Evolutionary conservation across 495 filamentous ascomycete species (phyloP).

Genomic region (Pyrenula massariospora): DNA sequence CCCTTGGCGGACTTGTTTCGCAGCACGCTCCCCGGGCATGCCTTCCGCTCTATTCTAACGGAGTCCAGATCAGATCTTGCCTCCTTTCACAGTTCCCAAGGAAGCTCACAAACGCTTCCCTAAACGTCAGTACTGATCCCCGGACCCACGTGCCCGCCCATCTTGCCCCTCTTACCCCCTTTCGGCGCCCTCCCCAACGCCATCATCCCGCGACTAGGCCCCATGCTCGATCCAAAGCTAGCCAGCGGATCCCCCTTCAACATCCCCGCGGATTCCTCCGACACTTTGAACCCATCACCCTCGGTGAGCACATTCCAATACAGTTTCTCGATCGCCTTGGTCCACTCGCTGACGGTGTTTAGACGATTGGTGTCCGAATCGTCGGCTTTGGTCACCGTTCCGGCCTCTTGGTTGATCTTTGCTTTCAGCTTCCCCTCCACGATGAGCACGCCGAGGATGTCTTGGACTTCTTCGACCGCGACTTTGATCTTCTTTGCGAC

Average conservation of each 20-base stretch:
- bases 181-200: background rate
- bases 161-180: background rate
- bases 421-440: slow-evolving; percentile 76
- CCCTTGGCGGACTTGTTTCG: too few species aligned
- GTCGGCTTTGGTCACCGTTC: slow-evolving; percentile 71
- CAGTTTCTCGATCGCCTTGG: slow-evolving; percentile 50
- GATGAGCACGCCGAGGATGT: slow-evolving; percentile 87
- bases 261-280: background rate
- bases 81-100: too few species aligned
- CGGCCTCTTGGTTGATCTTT: slow-evolving; percentile 78
- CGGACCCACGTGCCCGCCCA: background rate
- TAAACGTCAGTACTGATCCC: background rate
- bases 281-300: slow-evolving; percentile 53
- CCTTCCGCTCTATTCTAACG: too few species aligned
- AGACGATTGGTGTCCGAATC: slow-evolving; percentile 63
- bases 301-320: slow-evolving; percentile 57
- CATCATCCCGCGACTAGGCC: background rate
- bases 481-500: slow-evolving; percentile 81
- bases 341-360: slow-evolving; percentile 63
- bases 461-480: slow-evolving; percentile 71
- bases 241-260: background rate
- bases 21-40: too few species aligned
- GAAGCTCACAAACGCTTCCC: too few species aligned
- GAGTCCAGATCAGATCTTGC: too few species aligned
- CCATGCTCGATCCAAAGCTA: slow-evolving; percentile 4